These are phyloP conservation scores for Anisodus tanguticus DNA, from an alignment of 257 asterid species.

Conservation along the genomic window DNA sequence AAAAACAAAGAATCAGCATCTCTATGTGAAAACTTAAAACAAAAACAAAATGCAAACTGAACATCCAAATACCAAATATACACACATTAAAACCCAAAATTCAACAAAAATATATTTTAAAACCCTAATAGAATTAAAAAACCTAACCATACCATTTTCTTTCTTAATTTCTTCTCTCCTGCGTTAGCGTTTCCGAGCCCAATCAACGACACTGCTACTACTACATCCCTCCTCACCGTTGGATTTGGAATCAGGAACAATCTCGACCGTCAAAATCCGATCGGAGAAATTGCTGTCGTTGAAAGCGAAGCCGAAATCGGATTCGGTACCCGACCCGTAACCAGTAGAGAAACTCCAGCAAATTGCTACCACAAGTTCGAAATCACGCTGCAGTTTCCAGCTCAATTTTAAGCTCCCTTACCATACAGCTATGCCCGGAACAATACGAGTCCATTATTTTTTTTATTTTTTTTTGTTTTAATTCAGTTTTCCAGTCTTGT, in stretches of 20 bases:
- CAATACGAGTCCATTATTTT: conserved; percentile 40
- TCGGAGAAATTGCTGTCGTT: conserved; percentile 79
- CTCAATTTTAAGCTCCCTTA: too few species aligned
- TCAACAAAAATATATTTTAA: not conserved
- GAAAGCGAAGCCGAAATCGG: conserved; percentile 58
- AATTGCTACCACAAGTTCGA: too few species aligned
- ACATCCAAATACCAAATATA: not conserved
- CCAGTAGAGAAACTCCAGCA: conserved; percentile 27
- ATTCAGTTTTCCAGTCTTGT: too few species aligned
- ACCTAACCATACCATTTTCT: not conserved
- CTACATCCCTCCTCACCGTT: conserved; percentile 43
- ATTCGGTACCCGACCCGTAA: conserved; percentile 37
- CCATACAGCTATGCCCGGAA: too few species aligned
- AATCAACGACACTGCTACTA: conserved; percentile 40
- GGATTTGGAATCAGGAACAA: conserved; percentile 56
- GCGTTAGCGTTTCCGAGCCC: conserved; percentile 15
- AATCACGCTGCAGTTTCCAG: too few species aligned
- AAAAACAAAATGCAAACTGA: not conserved
- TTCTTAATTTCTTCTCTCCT: conserved; percentile 20
- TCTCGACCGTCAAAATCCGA: conserved; percentile 70
- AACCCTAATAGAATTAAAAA: not conserved
- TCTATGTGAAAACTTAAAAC: not conserved
- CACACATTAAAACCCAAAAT: not conserved
- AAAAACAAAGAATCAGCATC: not conserved
- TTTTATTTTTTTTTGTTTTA: too few species aligned